Base-by-base conservation (phyloP, 73 alveolate species). In the Symbiodinium natans region DNA sequence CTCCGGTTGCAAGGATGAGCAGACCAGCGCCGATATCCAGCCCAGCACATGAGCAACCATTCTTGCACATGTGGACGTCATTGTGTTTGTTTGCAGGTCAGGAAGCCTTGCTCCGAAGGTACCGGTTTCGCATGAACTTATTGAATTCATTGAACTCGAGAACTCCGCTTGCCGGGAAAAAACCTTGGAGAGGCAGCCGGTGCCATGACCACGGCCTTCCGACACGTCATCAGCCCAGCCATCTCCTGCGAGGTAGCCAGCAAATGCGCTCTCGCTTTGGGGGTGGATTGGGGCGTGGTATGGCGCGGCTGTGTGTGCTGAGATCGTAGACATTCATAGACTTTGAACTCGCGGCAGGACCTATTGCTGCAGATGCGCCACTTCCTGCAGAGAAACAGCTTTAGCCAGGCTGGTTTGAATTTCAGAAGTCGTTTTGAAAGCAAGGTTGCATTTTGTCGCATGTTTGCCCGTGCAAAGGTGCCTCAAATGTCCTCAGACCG, bases 1-100 rank as follows among this genome's bases (percentile, higher is more conserved):
- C 54, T 38, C 68, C 27, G 90, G 90, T 27, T 82, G 90, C 40
- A 82, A 38, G 36, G 93, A 84, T 52, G 34, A 84, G 43, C 93
- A 84, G 31, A 84, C 93, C 31, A 39, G 75, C 29, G 93, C 93
- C 25, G 93, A 84, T n/a, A 59, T 84, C 15, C 86, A 77, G 86
- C 52, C 86, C 54, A 33, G 86, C 13, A 77, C 11, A 0, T 15
- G 41, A 23, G 27, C 46, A 68, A 74, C 85, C 0, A 36, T 36
- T 5, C 46, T 34, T 11, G 9, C 41, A 36, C 46, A 33, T 73
- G 83, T 29, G 86, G 86, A 9, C 23, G 31, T 75, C 25, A 77
- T 34, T 77, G 9, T 9, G 13, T 21, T 8, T 8, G 25, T n/a
- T 10, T 75, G 29, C 29, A 77, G 41, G 46, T 77, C 46, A 33